A percentile compares a stretch with the other conserved stretches of the same genome.
Conservation (phyloP, 768 basidiomycete genomes). For the Trametes meyenii region DNA sequence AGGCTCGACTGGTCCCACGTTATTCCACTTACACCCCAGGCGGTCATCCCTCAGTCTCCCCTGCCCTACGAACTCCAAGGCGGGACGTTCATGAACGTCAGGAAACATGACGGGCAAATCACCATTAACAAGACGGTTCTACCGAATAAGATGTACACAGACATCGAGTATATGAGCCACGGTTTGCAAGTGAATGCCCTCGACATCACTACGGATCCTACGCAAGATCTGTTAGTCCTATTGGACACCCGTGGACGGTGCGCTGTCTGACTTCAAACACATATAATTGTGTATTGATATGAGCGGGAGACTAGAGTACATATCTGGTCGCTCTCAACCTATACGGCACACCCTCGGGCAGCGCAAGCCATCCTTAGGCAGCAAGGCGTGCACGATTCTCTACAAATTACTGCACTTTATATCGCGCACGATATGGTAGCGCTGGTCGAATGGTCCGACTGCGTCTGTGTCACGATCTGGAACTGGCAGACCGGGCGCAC, state of each 20-base stretch:
- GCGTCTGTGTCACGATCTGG: slow-evolving; percentile 46
- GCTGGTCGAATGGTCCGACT: slow-evolving; percentile 37
- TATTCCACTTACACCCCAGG: slow-evolving; percentile 15
- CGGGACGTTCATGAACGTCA: slow-evolving; percentile 53
- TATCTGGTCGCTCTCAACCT: slow-evolving; percentile 43
- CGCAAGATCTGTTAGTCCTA: slow-evolving; percentile 59
- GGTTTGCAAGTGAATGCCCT: slow-evolving; percentile 45
- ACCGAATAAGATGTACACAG: slow-evolving; percentile 23
- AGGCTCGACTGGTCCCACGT: slow-evolving; percentile 33
- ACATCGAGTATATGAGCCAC: slow-evolving; percentile 27
- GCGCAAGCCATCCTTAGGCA: slow-evolving; percentile 32
- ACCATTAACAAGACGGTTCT: slow-evolving; percentile 33
- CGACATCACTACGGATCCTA: slow-evolving; percentile 65
- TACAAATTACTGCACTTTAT: slow-evolving; percentile 44
- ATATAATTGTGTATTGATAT: not conserved
- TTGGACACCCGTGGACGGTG: slow-evolving; percentile 33
- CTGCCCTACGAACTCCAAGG: slow-evolving; percentile 62
- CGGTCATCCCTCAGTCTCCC: slow-evolving; percentile 42
- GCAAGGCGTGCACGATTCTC: slow-evolving; percentile 27
- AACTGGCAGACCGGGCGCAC: slow-evolving; percentile 51
- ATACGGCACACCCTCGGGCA: slow-evolving; percentile 47
- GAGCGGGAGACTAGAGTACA: slow-evolving; percentile 39
- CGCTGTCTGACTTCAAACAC: slow-evolving; percentile 17
- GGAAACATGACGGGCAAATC: slow-evolving; percentile 1
- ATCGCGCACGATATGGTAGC: slow-evolving; percentile 58